phyloP scores from a whole-genome alignment of 345 rosid genomes.

The Physaria fendleri region DNA sequence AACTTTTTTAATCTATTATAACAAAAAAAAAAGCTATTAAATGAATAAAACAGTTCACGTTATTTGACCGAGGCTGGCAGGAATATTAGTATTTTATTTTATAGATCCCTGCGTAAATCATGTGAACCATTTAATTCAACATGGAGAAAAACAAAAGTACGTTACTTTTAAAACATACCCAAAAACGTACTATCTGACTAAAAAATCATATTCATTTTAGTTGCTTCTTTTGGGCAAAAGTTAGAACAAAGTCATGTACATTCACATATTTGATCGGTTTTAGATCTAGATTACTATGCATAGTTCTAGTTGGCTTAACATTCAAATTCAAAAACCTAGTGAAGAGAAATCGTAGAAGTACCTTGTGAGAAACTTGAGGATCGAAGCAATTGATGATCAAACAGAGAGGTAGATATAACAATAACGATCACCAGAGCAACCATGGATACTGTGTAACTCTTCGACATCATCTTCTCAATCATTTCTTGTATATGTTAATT shows the following conservation, averaged over 20 bases:
- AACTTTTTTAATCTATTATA: too few species aligned
- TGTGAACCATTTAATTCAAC: background rate
- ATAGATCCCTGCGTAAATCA: background rate
- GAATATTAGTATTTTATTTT: background rate
- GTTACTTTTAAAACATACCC: background rate
- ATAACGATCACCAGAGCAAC: constrained; percentile 10
- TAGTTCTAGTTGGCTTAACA: too few species aligned
- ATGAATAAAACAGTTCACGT: background rate
- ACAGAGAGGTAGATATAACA: background rate
- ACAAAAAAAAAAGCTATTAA: background rate
- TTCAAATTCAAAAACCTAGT: background rate
- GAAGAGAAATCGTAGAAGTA: too few species aligned
- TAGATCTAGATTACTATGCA: too few species aligned
- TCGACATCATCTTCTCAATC: background rate
- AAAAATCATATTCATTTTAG: background rate
- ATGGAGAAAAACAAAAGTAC: background rate
- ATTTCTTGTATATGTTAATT: background rate
- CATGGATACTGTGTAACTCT: background rate
- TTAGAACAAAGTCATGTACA: too few species aligned
- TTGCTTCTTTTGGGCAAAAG: background rate
- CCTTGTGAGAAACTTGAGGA: constrained; percentile 8
- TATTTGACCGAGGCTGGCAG: background rate
- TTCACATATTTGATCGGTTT: too few species aligned
- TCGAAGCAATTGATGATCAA: constrained; percentile 3
- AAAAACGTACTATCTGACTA: background rate